A percentile compares a stretch with the other conserved stretches of the same genome.
Evolutionary conservation across 768 basidiomycete species (phyloP).

Genomic region (Leccinum rimulosum): DNA sequence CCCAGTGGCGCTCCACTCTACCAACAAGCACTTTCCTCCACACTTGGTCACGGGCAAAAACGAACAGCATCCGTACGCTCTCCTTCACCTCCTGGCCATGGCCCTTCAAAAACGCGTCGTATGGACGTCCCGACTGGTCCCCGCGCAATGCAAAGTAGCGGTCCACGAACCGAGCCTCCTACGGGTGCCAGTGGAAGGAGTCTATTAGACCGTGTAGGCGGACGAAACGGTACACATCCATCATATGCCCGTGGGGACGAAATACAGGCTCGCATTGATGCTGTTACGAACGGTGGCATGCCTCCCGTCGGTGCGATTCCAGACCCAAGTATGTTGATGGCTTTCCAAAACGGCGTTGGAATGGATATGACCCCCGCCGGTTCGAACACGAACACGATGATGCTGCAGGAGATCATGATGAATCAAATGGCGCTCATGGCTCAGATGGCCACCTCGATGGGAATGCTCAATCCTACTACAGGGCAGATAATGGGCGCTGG

Average conservation of each 20-base stretch:
- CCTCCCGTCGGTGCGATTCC: slow-evolving; percentile 33
- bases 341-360: slow-evolving; percentile 42
- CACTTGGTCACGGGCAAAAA: slow-evolving; percentile 53
- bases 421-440: slow-evolving; percentile 92
- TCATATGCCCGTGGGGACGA: slow-evolving; percentile 51
- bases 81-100: slow-evolving; percentile 57
- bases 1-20: slow-evolving; percentile 47
- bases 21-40: slow-evolving; percentile 72
- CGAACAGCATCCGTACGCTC: slow-evolving; percentile 65
- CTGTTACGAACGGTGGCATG: slow-evolving; percentile 57
- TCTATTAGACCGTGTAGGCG: slow-evolving; percentile 81
- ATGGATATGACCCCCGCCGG: slow-evolving; percentile 46
- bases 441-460: slow-evolving; percentile 85
- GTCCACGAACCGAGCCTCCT: slow-evolving; percentile 16
- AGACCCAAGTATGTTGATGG: slow-evolving; percentile 45
- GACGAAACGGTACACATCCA: slow-evolving; percentile 38
- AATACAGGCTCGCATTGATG: slow-evolving; percentile 78
- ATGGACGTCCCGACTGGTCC: slow-evolving; percentile 83
- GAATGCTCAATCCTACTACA: slow-evolving; percentile 61
- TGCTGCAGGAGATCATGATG: slow-evolving; percentile 89
- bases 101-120: slow-evolving; percentile 69
- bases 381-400: slow-evolving; percentile 60
- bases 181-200: slow-evolving; percentile 46
- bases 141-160: slow-evolving; percentile 62
- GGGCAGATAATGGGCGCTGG: slow-evolving; percentile 57